These are phyloP conservation scores for Anisodus tanguticus DNA, from an alignment of 257 asterid species.

Conservation along the genomic window DNA sequence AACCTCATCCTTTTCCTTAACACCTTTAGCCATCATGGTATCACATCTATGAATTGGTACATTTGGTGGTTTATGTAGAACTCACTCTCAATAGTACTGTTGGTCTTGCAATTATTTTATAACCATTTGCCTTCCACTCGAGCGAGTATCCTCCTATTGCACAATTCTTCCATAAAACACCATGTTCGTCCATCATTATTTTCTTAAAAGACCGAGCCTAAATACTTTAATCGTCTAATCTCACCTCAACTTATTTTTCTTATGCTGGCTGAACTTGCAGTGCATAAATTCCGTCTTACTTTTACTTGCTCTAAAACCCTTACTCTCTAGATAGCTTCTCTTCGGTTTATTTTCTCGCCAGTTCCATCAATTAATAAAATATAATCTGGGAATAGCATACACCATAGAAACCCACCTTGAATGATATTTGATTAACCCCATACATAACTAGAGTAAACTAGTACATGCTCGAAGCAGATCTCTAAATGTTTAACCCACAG, in stretches of 20 bases:
- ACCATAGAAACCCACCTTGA: background rate
- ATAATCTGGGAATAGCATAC: background rate
- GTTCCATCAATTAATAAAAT: background rate
- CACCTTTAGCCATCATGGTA: background rate
- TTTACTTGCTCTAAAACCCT: background rate
- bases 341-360: background rate
- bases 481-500: slow-evolving; percentile 3
- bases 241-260: slow-evolving; percentile 5
- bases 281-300: background rate
- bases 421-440: background rate
- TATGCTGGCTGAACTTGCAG: slow-evolving; percentile 24
- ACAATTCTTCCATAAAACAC: background rate
- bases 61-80: slow-evolving; percentile 9
- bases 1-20: background rate
- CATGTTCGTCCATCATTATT: slow-evolving; percentile 16
- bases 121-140: background rate
- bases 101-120: background rate
- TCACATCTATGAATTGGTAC: background rate
- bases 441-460: background rate
- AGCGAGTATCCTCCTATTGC: background rate
- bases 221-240: background rate
- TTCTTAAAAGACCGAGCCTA: background rate
- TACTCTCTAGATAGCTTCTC: background rate
- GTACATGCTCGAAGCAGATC: background rate
- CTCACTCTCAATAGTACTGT: background rate